These are phyloP conservation scores for Tricholoma flavovirens DNA, from an alignment of 768 basidiomycete genomes.

Conservation along the genomic window DNA sequence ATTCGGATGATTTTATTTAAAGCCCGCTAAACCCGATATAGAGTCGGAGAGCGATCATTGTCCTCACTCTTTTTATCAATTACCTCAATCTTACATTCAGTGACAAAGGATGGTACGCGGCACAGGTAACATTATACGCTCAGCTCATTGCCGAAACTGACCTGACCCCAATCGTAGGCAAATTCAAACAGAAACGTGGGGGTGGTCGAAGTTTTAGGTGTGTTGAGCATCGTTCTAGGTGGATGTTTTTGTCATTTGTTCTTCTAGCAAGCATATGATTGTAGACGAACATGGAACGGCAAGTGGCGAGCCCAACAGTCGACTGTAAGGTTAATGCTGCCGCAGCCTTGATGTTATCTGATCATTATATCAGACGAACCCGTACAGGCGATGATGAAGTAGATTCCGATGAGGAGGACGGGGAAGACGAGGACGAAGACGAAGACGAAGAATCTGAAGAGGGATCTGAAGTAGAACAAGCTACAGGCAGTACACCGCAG, in stretches of 20 bases:
- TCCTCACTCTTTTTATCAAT: constrained; percentile 2
- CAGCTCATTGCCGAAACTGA: not conserved
- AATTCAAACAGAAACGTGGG: constrained; percentile 83
- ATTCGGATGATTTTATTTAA: not conserved
- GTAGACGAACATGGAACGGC: constrained; percentile 56
- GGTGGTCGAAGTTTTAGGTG: constrained; percentile 85
- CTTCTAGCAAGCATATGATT: constrained; percentile 51
- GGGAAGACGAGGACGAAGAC: constrained; percentile 37
- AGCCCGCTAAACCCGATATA: constrained; percentile 15
- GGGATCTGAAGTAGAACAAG: constrained; percentile 28
- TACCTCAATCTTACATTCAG: constrained; percentile 4
- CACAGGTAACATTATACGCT: constrained; percentile 29
- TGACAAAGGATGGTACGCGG: constrained; percentile 42
- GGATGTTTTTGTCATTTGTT: not conserved
- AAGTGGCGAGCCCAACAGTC: constrained; percentile 34
- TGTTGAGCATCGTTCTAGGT: constrained; percentile 2
- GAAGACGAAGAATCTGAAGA: constrained; percentile 42
- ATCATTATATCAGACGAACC: constrained; percentile 9
- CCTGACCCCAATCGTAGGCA: constrained; percentile 38
- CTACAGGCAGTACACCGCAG: constrained; percentile 25
- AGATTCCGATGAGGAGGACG: constrained; percentile 39
- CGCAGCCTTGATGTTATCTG: constrained; percentile 6
- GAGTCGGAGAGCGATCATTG: constrained; percentile 3
- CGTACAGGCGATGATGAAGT: constrained; percentile 34
- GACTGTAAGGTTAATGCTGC: constrained; percentile 31